phyloP scores from a whole-genome alignment of 2,329 filamentous ascomycete genomes.

The Trichoderma sp. region DNA sequence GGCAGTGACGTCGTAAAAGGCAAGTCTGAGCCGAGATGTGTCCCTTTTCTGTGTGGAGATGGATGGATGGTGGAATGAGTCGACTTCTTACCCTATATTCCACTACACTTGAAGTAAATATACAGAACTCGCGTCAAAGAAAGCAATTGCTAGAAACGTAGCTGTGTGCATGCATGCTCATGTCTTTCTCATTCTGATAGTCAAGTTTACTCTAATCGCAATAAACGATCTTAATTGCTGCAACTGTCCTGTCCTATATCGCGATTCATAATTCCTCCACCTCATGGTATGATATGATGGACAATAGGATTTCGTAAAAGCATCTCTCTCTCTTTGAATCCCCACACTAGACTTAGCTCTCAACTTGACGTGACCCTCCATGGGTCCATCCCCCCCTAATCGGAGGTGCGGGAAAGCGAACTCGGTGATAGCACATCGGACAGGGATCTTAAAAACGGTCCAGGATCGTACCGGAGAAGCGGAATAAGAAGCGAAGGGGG shows the following conservation, averaged over 20 bases:
- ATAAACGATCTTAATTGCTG: not conserved
- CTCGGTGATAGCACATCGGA: not conserved
- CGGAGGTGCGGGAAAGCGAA: constrained; percentile 1
- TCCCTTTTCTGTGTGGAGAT: not conserved
- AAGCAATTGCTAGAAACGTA: not conserved
- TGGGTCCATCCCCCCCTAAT: not conserved
- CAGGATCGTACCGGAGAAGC: not conserved
- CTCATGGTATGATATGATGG: too few relatives aligned
- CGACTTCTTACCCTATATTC: not conserved
- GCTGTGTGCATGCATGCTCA: not conserved
- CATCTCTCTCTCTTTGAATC: not conserved
- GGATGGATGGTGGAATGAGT: not conserved
- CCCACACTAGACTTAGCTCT: not conserved
- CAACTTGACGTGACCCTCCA: not conserved
- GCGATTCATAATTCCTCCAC: not conserved
- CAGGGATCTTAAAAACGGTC: not conserved
- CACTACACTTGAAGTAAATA: not conserved
- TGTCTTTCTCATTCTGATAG: not conserved
- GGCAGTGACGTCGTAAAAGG: constrained; percentile 56
- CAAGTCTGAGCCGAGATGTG: constrained; percentile 58
- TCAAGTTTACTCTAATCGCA: not conserved
- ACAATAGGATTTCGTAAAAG: too few relatives aligned
- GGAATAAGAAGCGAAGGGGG: constrained; percentile 2
- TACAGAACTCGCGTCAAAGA: not conserved
- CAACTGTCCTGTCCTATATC: not conserved